Conservation (phyloP, 164 flowering plant genomes). For the Buxus sempervirens region DNA sequence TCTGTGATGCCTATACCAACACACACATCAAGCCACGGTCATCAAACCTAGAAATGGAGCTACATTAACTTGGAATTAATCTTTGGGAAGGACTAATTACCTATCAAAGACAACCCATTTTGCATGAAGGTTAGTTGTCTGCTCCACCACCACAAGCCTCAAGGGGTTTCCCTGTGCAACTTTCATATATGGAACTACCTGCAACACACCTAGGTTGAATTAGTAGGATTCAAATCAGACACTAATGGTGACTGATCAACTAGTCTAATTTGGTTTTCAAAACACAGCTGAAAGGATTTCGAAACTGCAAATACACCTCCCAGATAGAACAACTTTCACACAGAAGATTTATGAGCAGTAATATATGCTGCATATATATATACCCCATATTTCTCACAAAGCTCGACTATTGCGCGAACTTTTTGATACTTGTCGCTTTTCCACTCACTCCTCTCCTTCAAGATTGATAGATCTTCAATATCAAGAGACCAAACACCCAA, state of each 20-base stretch:
- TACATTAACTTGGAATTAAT: too few relatives aligned
- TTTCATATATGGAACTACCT: conserved; percentile 49
- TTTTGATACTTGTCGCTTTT: conserved; percentile 27
- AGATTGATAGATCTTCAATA: conserved; percentile 14
- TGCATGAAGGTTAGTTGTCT: conserved; percentile 40
- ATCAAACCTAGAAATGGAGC: too few relatives aligned
- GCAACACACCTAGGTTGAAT: conserved; percentile 1
- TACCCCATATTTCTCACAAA: conserved; percentile 32
- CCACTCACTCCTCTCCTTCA: conserved; percentile 21
- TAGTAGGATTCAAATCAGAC: too few relatives aligned
- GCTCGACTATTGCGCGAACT: conserved; percentile 22
- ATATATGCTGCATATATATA: too few relatives aligned
- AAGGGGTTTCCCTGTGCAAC: conserved; percentile 50
- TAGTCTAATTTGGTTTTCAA: too few relatives aligned
- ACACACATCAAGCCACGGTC: too few relatives aligned
- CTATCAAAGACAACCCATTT: conserved; percentile 55
- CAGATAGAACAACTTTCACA: too few relatives aligned
- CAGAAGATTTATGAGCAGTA: too few relatives aligned
- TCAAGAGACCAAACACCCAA: conserved; percentile 31
- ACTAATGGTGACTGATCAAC: too few relatives aligned
- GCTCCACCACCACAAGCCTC: conserved; percentile 32
- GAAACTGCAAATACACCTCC: too few relatives aligned
- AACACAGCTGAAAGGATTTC: too few relatives aligned
- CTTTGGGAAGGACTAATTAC: conserved; percentile 16
- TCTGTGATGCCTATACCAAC: conserved; percentile 36